Evolutionary conservation across 2,329 filamentous ascomycete genomes (phyloP).

Genomic region (Rutstroemia sp.): DNA sequence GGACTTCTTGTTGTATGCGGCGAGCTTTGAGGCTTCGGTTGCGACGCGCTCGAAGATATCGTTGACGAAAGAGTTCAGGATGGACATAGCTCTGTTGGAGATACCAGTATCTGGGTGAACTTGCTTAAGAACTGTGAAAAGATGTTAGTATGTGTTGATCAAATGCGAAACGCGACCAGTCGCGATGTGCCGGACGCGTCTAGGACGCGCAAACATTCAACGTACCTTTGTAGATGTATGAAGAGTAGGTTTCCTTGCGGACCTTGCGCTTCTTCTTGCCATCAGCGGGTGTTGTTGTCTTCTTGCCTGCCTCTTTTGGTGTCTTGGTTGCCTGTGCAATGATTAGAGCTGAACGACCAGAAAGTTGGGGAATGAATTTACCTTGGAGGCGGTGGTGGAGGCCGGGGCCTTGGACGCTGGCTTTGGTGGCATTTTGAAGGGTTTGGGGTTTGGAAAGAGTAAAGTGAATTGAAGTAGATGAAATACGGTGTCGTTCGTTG

Average conservation of each 20-base stretch:
- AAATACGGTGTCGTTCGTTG: background rate
- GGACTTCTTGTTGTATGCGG: slow-evolving; percentile 99
- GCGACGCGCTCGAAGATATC: slow-evolving; percentile 99
- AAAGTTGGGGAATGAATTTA: slow-evolving; percentile 30
- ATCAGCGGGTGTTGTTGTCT: slow-evolving; percentile 70
- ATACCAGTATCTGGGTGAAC: slow-evolving; percentile 99
- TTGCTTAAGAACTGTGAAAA: slow-evolving; percentile 84
- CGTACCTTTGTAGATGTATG: slow-evolving; percentile 99
- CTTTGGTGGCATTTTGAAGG: slow-evolving; percentile 87
- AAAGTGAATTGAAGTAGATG: slow-evolving; percentile 27
- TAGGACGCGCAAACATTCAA: slow-evolving; percentile 16
- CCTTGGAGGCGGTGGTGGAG: slow-evolving; percentile 58
- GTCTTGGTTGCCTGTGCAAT: slow-evolving; percentile 63
- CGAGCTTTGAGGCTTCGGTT: slow-evolving; percentile 97
- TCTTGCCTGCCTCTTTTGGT: slow-evolving; percentile 98
- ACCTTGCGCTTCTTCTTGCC: slow-evolving; percentile 99
- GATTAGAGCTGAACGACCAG: background rate
- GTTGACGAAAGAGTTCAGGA: slow-evolving; percentile 99
- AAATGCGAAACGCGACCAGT: background rate
- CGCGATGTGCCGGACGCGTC: slow-evolving; percentile 2
- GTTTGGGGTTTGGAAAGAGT: slow-evolving; percentile 16
- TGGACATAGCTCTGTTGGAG: slow-evolving; percentile 99
- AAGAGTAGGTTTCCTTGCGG: slow-evolving; percentile 99
- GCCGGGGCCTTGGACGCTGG: slow-evolving; percentile 87
- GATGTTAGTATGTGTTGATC: slow-evolving; percentile 19